Conservation (phyloP, 495 filamentous ascomycete genomes). For the Venustampulla echinocandica region DNA sequence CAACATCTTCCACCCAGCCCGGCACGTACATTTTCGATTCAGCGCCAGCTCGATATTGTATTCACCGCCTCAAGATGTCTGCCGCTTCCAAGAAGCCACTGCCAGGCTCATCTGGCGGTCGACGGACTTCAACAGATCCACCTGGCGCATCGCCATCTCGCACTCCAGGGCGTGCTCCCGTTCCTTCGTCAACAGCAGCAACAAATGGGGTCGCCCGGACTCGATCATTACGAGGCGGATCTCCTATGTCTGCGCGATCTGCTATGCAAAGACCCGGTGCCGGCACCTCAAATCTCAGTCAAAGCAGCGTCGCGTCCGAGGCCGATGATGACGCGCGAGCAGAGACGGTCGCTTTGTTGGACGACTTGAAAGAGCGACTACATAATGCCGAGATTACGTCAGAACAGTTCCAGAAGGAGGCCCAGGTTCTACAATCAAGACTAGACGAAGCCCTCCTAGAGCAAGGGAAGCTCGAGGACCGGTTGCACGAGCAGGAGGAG, state of each 20-base stretch:
- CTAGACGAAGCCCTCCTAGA: constrained; percentile 80
- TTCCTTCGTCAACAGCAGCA: constrained; percentile 17
- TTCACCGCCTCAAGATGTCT: no score
- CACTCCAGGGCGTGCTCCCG: constrained; percentile 18
- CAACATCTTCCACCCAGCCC: no score
- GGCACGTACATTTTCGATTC: no score
- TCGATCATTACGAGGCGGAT: constrained; percentile 43
- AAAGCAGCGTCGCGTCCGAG: constrained; percentile 45
- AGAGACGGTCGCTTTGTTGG: constrained; percentile 69
- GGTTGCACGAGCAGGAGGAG: constrained; percentile 71
- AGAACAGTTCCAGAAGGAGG: constrained; percentile 75
- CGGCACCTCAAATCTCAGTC: constrained; percentile 49
- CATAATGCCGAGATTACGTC: constrained; percentile 70
- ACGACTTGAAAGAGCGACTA: constrained; percentile 74
- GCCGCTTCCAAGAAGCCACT: constrained; percentile 21
- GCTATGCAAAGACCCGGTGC: constrained; percentile 50
- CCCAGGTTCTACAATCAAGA: constrained; percentile 73
- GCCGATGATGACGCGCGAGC: constrained; percentile 46
- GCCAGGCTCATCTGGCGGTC: constrained; percentile 8
- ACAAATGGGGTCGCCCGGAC: constrained; percentile 32
- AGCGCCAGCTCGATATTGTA: no score
- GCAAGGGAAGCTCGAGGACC: constrained; percentile 78
- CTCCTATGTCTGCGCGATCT: constrained; percentile 61
- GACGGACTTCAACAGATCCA: constrained; percentile 19
- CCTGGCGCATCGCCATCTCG: constrained; percentile 11